Base-by-base conservation (phyloP, 1,284 basidiomycete genomes). In the Rhodotorula glutinis region DNA sequence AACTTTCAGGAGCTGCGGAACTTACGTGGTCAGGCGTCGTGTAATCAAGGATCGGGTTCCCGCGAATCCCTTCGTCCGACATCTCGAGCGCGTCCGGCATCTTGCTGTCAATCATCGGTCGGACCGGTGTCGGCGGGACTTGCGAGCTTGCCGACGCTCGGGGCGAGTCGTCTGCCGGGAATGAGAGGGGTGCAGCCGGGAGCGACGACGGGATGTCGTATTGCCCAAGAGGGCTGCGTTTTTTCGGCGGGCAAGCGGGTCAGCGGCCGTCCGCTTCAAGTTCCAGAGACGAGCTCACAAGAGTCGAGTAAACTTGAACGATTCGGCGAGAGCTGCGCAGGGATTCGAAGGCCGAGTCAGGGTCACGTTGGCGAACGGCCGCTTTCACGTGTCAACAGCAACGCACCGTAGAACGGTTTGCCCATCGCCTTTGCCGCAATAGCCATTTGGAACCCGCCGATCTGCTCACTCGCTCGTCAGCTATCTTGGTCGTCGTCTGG, bases 291-390 rank as follows among this genome's bases (percentile, higher is more conserved):
- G 17, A 44, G 21, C 60, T 47, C 14, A 65, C 63, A 72, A 98
- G 75, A 96, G 83, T 70, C 96, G 88, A 76, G 97, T 88, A 79
- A 98, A 98, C 82, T 98, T 98, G 85, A 94, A 98, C 4, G 67
- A 70, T 44, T 73, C 72, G 29, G 72, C 72, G 11, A 73, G 63
- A 11, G 72, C 72, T 70, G 23, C 38, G 60, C 9, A 79, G 54
- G 54, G 33, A 4, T 29, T 14, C 16, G 25, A 29, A 17, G n/a
- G 43, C 9, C 23, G 19, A 23, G 40, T 40, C 40, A 25, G 63
- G 67, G 66, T 60, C 30, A 51, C 52, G 5, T 9, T 61, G 56
- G n/a, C n/a, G n/a, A n/a, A n/a, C 38, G 25, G 47, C 5, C 19
- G 49, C 10, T 44, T 17, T 47, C 56, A 44, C 29, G 56, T 43